Base-by-base conservation (phyloP, 768 basidiomycete genomes). In the Filobasidium floriforme region DNA sequence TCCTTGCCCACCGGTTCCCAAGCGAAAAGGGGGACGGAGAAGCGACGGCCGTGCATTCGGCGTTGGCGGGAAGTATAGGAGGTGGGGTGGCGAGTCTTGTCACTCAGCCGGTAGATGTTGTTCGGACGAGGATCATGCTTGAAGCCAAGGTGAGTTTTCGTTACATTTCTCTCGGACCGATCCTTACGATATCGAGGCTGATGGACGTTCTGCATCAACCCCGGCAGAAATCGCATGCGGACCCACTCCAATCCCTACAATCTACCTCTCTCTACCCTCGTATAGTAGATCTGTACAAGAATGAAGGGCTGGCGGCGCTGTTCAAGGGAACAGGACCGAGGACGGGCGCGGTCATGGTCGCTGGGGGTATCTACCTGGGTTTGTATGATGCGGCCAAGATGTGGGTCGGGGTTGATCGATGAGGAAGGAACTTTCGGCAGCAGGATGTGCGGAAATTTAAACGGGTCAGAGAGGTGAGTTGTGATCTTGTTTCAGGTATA, bases 41-140 rank as follows among this genome's bases (percentile, higher is more conserved):
- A 54, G 1, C 73, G 73, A 10, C 73, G 81, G 9, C 73, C 75
- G 26, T 76, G 6, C 46, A 83, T 64, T 80, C 81, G 0, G 93
- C 92, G 0, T 68, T 87, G 1, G 97, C 94, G 72, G 96, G 94
- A 1, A 89, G 88, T 73, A 81, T 93, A 55, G 89, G 96, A 0
- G 96, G 96, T 10, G 94, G 89, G 0, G 80, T 89, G 28, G 92
- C 92, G 6, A 93, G 92, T 0, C 89, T 88, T 0, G 70, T 88
- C 41, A 99, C 96, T 1, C 97, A 94, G 0, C 96, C 96, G 0
- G 81, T 99, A 29, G 96, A 99, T 73, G 96, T 98, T 1, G 83
- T 94, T 37, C 98, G 98, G 77, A 99, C 96, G 1, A 85, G 96
- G 19, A 88, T 96, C 57, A 98, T 99, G 96, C 83, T 98, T 6